These are phyloP conservation scores for Plantago rigida DNA, from an alignment of 305 asterid genomes.

Conservation along the genomic window DNA sequence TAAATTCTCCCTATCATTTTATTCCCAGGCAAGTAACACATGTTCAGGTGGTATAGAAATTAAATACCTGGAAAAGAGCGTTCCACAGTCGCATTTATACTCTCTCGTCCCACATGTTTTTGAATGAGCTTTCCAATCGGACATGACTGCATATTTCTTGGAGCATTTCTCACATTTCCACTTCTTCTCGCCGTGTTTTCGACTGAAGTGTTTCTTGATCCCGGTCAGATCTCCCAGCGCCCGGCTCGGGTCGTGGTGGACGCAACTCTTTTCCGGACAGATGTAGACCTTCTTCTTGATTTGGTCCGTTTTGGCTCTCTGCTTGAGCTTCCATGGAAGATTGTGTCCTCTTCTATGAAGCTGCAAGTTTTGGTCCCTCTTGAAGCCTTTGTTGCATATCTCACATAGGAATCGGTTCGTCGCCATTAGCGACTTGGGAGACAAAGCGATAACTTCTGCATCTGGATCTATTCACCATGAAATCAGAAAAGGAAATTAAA, in stretches of 20 bases:
- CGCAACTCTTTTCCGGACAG: slow-evolving; percentile 59
- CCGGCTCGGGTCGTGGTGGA: slow-evolving; percentile 51
- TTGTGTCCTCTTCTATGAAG: slow-evolving; percentile 68
- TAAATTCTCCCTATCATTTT: slow-evolving; percentile 21
- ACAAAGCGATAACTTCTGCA: slow-evolving; percentile 54
- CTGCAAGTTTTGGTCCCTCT: slow-evolving; percentile 56
- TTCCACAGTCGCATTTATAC: slow-evolving; percentile 65
- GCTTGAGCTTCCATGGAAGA: slow-evolving; percentile 62
- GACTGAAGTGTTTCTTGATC: slow-evolving; percentile 48
- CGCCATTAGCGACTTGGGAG: slow-evolving; percentile 54
- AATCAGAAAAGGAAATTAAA: not conserved
- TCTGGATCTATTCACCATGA: slow-evolving; percentile 42
- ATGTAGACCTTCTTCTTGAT: slow-evolving; percentile 47
- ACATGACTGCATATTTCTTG: slow-evolving; percentile 56
- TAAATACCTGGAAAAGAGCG: slow-evolving; percentile 57
- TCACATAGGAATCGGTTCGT: slow-evolving; percentile 57
- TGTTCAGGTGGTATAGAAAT: slow-evolving; percentile 1
- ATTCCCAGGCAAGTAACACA: slow-evolving; percentile 27
- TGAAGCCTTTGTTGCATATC: slow-evolving; percentile 57
- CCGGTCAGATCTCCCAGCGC: slow-evolving; percentile 63
- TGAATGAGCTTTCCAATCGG: slow-evolving; percentile 66
- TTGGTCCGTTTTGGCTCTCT: slow-evolving; percentile 36
- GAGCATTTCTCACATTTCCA: slow-evolving; percentile 60
- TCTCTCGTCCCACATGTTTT: slow-evolving; percentile 62
- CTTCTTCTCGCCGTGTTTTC: slow-evolving; percentile 57